phyloP scores from a whole-genome alignment of 441 rosid genomes.

The Metrosideros polymorpha region DNA sequence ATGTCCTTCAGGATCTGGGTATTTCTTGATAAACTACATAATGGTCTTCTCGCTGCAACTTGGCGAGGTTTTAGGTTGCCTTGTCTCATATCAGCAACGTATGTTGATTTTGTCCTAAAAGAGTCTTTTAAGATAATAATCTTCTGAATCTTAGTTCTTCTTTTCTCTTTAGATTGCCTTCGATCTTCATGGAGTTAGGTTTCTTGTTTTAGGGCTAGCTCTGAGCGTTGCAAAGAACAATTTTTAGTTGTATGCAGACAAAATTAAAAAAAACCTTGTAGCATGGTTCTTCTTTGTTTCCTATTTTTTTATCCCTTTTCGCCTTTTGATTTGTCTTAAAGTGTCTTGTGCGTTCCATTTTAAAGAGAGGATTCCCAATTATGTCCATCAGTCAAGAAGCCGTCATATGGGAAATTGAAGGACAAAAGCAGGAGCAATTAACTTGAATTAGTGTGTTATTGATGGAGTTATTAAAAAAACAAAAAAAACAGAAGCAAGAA shows the following conservation, averaged over 20 bases:
- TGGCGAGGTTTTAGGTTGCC: background rate
- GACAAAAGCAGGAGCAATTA: background rate
- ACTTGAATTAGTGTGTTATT: background rate
- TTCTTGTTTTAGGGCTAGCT: background rate
- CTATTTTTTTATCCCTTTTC: background rate
- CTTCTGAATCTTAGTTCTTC: background rate
- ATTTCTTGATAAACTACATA: background rate
- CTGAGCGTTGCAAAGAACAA: background rate
- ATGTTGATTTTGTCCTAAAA: background rate
- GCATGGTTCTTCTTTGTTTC: background rate
- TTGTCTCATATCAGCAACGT: background rate
- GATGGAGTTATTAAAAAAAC: background rate
- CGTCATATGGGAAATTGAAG: background rate
- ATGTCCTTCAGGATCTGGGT: background rate
- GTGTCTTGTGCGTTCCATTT: background rate
- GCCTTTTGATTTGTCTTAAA: background rate
- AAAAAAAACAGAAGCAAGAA: background rate
- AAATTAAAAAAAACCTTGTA: background rate
- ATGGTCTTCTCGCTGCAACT: background rate
- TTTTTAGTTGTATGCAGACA: background rate
- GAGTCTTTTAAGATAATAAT: background rate
- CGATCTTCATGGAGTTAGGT: background rate
- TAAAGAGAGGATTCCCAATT: background rate
- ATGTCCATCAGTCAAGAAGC: background rate
- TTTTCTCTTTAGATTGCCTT: background rate